These are phyloP conservation scores for Psidium guajava DNA, from an alignment of 345 rosid species.

Conservation along the genomic window DNA sequence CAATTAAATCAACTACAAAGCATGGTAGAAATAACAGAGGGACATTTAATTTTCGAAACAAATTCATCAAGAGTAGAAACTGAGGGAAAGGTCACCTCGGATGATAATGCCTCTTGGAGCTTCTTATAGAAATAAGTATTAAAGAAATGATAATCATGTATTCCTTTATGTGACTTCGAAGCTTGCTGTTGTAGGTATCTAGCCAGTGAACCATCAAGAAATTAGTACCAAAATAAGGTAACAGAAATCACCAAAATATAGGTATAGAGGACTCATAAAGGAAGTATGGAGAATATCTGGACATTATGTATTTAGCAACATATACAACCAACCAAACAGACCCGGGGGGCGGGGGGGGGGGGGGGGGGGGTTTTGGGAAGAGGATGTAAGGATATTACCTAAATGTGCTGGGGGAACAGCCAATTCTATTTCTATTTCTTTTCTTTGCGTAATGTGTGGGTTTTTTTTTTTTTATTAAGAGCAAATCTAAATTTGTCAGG, in stretches of 20 bases:
- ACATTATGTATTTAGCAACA: background rate
- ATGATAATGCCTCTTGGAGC: slow-evolving; percentile 63
- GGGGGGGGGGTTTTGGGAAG: too few species aligned
- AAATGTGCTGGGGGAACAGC: background rate
- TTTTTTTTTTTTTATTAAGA: background rate
- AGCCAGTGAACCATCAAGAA: slow-evolving; percentile 7
- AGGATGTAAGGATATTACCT: background rate
- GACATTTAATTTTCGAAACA: background rate
- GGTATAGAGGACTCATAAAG: background rate
- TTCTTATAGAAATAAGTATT: slow-evolving; percentile 82
- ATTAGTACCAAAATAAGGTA: background rate
- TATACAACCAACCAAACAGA: background rate
- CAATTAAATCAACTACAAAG: background rate
- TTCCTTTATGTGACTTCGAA: slow-evolving; percentile 30
- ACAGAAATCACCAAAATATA: background rate
- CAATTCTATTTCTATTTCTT: background rate
- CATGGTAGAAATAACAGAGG: background rate
- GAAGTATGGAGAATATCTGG: background rate
- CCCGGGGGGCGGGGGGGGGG: background rate
- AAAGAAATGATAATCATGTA: slow-evolving; percentile 55
- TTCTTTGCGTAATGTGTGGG: background rate
- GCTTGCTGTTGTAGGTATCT: slow-evolving; percentile 65
- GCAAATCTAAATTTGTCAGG: background rate
- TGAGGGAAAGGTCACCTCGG: slow-evolving; percentile 39
- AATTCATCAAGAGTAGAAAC: background rate